Evolutionary conservation across 2,329 filamentous ascomycete species (phyloP).

Genomic region (Xylaria sp.): DNA sequence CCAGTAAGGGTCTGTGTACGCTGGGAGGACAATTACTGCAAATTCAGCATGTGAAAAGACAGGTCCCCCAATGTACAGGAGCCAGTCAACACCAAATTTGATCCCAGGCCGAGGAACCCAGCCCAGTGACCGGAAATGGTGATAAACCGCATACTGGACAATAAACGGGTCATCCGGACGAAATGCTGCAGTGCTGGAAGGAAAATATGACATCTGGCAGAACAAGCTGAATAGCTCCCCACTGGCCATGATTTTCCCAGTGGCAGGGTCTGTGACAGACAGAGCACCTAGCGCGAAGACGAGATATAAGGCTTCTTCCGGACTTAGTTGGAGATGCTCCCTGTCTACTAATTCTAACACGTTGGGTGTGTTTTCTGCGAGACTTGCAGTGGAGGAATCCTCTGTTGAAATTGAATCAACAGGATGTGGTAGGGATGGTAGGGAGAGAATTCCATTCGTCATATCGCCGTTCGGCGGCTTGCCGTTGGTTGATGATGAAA

Average conservation of each 20-base stretch:
- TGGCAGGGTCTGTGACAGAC: slow-evolving; percentile 64
- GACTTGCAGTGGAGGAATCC: slow-evolving; percentile 8
- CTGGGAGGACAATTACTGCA: slow-evolving; percentile 83
- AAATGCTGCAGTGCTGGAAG: slow-evolving; percentile 62
- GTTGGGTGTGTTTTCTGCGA: slow-evolving; percentile 7
- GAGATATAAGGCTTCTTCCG: slow-evolving; percentile 93
- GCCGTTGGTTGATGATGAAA: slow-evolving; percentile 40
- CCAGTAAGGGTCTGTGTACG: slow-evolving; percentile 82
- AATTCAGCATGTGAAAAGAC: slow-evolving; percentile 97
- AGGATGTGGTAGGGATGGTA: slow-evolving; percentile 31
- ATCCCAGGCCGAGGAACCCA: slow-evolving; percentile 94
- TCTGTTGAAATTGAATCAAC: slow-evolving; percentile 25
- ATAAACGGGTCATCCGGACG: slow-evolving; percentile 85
- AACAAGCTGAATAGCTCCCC: slow-evolving; percentile 72
- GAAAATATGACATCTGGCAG: slow-evolving; percentile 75
- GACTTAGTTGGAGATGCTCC: slow-evolving; percentile 91
- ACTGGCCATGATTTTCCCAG: slow-evolving; percentile 59
- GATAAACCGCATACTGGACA: slow-evolving; percentile 87
- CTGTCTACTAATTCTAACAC: slow-evolving; percentile 56
- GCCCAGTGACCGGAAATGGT: slow-evolving; percentile 93
- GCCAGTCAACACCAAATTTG: slow-evolving; percentile 94
- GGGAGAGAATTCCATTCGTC: slow-evolving; percentile 24
- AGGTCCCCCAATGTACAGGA: slow-evolving; percentile 93
- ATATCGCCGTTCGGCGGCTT: slow-evolving; percentile 35
- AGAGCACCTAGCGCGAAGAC: slow-evolving; percentile 82